These are phyloP conservation scores for Orobanche coerulescens DNA, from an alignment of 257 asterid genomes.

Conservation along the genomic window DNA sequence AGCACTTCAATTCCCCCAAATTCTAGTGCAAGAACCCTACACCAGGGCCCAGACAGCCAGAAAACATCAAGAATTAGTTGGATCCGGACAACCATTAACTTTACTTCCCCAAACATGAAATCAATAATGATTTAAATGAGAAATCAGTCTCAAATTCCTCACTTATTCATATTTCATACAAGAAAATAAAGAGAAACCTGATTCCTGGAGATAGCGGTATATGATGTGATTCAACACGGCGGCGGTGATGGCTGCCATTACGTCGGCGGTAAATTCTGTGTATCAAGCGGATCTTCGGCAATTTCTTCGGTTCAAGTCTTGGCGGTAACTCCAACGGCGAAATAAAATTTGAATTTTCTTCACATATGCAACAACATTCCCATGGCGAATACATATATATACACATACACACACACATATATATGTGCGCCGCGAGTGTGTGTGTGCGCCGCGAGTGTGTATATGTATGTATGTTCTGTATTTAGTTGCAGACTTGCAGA, in stretches of 20 bases:
- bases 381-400: neutral
- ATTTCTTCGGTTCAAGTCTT: slow-evolving; percentile 6
- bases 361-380: neutral
- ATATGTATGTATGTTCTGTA: neutral
- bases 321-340: neutral
- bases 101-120: neutral
- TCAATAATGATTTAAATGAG: neutral
- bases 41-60: neutral
- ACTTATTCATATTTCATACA: neutral
- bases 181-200: slow-evolving; percentile 24
- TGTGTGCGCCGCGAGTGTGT: too few relatives aligned
- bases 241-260: slow-evolving; percentile 34
- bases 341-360: neutral
- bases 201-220: slow-evolving; percentile 40
- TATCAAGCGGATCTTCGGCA: neutral
- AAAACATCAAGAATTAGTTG: neutral
- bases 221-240: slow-evolving; percentile 34
- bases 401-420: neutral
- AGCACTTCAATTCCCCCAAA: neutral
- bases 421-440: too few relatives aligned
- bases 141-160: neutral
- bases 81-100: neutral
- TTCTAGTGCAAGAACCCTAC: neutral
- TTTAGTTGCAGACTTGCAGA: neutral
- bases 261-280: neutral